Conservation (phyloP, 345 rosid genomes). For the Raphanus raphanistrum region DNA sequence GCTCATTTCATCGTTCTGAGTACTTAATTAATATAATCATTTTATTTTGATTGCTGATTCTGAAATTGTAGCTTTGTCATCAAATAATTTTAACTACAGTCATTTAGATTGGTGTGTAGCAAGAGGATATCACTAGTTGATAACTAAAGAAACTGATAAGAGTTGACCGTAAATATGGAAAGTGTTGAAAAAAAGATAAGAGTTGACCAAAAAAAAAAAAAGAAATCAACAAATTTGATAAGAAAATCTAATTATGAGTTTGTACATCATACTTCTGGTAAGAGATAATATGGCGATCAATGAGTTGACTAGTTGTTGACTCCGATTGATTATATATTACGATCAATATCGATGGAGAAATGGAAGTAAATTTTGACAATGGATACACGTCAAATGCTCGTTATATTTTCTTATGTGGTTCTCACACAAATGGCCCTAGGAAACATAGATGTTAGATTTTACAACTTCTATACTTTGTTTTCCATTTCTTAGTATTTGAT, state of each 20-base stretch:
- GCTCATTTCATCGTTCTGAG: too few species aligned
- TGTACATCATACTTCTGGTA: neutral
- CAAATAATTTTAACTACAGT: too few species aligned
- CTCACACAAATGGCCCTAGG: neutral
- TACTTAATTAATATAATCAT: too few species aligned
- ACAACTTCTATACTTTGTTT: neutral
- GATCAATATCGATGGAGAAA: neutral
- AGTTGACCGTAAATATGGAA: neutral
- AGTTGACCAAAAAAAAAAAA: neutral
- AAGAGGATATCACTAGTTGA: neutral
- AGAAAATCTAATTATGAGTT: neutral
- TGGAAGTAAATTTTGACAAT: neutral
- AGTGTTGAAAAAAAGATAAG: too few species aligned
- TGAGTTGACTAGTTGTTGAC: neutral
- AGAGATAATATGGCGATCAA: neutral
- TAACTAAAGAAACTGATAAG: neutral
- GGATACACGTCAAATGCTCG: neutral
- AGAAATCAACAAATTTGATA: neutral
- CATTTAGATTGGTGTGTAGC: too few species aligned
- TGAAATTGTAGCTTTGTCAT: too few species aligned
- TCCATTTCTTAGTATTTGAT: neutral
- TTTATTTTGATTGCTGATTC: too few species aligned
- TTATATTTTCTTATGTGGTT: neutral
- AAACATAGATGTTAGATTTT: conserved; percentile 1
- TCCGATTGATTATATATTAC: neutral